Percentiles rank a stretch among this genome's conserved stretches.
phyloP scores from a whole-genome alignment of 345 rosid species.

The Citrus medica region DNA sequence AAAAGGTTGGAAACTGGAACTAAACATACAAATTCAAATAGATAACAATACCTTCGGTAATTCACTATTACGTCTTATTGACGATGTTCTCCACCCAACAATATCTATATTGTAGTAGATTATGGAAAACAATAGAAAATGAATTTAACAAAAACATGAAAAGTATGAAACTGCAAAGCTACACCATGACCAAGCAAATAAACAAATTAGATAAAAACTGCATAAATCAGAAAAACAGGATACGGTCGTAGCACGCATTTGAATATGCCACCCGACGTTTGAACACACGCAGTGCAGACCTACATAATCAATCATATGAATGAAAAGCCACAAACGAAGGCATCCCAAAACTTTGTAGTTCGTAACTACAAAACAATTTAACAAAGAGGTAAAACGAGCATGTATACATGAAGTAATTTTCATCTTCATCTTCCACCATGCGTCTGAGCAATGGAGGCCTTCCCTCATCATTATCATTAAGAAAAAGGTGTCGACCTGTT shows the following conservation, averaged over 20 bases:
- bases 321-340: slow-evolving; percentile 1
- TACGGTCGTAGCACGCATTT: slow-evolving; percentile 85
- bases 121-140: slow-evolving; percentile 28
- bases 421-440: slow-evolving; percentile 66
- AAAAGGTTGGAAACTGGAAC: not conserved
- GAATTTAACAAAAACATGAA: slow-evolving; percentile 9
- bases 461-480: slow-evolving; percentile 76
- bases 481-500: slow-evolving; percentile 94
- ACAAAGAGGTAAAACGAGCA: not conserved
- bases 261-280: slow-evolving; percentile 87
- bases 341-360: not conserved
- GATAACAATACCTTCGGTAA: slow-evolving; percentile 64
- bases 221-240: slow-evolving; percentile 36
- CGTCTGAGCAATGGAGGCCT: slow-evolving; percentile 77
- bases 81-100: slow-evolving; percentile 97
- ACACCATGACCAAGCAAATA: not conserved
- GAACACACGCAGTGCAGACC: slow-evolving; percentile 77
- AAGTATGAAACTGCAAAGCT: not conserved
- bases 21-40: not conserved
- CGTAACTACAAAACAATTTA: not conserved
- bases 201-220: slow-evolving; percentile 5
- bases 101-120: slow-evolving; percentile 49
- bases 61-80: slow-evolving; percentile 72
- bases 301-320: slow-evolving; percentile 32
- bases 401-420: slow-evolving; percentile 64